Evolutionary conservation across 139 green algal species (phyloP), one percentile per base, ranked within the genome.

Genomic region (Limnomonas spitsbergensis): DNA sequence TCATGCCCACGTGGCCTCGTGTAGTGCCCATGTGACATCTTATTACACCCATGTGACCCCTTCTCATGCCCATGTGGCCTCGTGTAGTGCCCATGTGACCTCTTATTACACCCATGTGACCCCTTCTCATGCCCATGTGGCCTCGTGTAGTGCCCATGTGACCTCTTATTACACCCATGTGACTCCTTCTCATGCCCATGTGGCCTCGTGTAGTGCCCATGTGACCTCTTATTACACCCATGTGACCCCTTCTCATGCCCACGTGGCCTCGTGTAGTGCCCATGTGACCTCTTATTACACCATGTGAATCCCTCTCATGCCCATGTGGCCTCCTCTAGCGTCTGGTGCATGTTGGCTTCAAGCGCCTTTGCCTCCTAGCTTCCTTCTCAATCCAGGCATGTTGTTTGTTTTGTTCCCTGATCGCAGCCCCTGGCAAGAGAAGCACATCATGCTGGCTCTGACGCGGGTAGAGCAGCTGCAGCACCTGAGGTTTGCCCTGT

Each of bases 401-500:
- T 37, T 72, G 27, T 37, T 7, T 37, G 9, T 34, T 7, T 20
- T 37, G 61, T 72, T 20, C 61, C 29, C 61, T 36, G 24, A 34
- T 37, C n/a, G 26, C 36, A 74, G 68, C 61, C 73, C 84, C 27
- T 94, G 90, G 90, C 89, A 93, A 82, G 91, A 92, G 54, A 81
- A 73, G 6, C 92, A 96, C 72, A 91, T 90, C 27, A 80, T 87
- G 66, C 82, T 96, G 69, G 75, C 93, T 52, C 79, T 93, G 9
- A 69, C 81, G 40, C 52, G 69, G 7, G 85, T 86, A 3, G 87
- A 92, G 42, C 87, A 95, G 69, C 84, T 96, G 66, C 86, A 96
- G 73, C 86, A 95, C 76, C 85, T 96, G 81, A 86, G 92, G 31
- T 96, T 91, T 52, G 89, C 93, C 69, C 83, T 96, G 34, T 94